phyloP scores from a whole-genome alignment of 1,284 basidiomycete genomes.

The Trichosporon inkin region DNA sequence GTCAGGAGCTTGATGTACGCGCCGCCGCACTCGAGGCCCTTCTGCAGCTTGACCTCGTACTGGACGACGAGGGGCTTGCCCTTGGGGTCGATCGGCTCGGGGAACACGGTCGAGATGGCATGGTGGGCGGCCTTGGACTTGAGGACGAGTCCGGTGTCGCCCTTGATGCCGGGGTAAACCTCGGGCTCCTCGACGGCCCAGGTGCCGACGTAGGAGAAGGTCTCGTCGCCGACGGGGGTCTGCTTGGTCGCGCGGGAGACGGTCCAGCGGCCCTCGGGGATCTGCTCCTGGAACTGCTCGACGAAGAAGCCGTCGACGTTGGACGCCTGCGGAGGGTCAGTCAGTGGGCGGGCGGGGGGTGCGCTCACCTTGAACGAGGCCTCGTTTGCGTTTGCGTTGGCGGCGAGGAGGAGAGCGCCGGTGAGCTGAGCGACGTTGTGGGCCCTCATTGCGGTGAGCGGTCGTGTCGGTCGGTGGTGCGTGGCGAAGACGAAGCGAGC shows the following conservation, averaged over 20 bases:
- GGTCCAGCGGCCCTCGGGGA: slow-evolving; percentile 74
- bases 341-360: background rate
- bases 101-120: slow-evolving; percentile 92
- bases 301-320: slow-evolving; percentile 85
- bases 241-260: slow-evolving; percentile 96
- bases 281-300: slow-evolving; percentile 90
- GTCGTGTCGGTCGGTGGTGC: slow-evolving; percentile 5
- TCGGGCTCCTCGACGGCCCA: slow-evolving; percentile 92
- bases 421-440: slow-evolving; percentile 42
- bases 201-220: slow-evolving; percentile 92
- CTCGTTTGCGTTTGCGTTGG: slow-evolving; percentile 34
- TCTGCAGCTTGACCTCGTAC: slow-evolving; percentile 99
- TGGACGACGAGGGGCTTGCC: slow-evolving; percentile 90
- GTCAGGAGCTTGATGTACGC: slow-evolving; percentile 94
- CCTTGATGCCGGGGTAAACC: slow-evolving; percentile 64
- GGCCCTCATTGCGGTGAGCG: slow-evolving; percentile 34
- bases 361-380: slow-evolving; percentile 41
- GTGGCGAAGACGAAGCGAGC: slow-evolving; percentile 5
- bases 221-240: slow-evolving; percentile 86
- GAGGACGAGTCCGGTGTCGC: slow-evolving; percentile 84
- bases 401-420: slow-evolving; percentile 41
- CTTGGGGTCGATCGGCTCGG: slow-evolving; percentile 68
- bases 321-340: slow-evolving; percentile 59
- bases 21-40: slow-evolving; percentile 98
- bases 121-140: slow-evolving; percentile 62